phyloP scores from a whole-genome alignment of 345 rosid genomes.

The Mangifera indica region DNA sequence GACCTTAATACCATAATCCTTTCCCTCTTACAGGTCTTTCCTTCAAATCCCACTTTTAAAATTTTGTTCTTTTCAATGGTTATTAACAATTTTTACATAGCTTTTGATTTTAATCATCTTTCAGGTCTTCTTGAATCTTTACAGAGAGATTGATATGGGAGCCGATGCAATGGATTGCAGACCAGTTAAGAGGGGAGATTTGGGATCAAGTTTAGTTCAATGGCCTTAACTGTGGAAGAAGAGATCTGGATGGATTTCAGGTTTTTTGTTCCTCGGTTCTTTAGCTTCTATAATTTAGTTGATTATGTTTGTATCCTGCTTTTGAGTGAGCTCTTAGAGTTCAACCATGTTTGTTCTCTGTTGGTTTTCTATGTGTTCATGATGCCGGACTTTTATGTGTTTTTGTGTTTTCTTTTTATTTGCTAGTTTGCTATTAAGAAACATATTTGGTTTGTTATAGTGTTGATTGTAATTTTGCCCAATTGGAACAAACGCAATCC shows the following conservation, averaged over 20 bases:
- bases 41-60: neutral
- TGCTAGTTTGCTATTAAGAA: slow-evolving; percentile 30
- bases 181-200: slow-evolving; percentile 29
- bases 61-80: neutral
- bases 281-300: slow-evolving; percentile 25
- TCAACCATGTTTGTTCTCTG: slow-evolving; percentile 26
- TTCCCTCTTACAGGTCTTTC: slow-evolving; percentile 45
- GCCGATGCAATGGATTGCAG: slow-evolving; percentile 21
- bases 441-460: slow-evolving; percentile 16
- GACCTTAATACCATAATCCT: slow-evolving; percentile 21
- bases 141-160: slow-evolving; percentile 8
- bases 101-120: slow-evolving; percentile 6
- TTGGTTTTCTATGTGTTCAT: slow-evolving; percentile 26
- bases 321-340: slow-evolving; percentile 36
- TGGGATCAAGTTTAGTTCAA: slow-evolving; percentile 38
- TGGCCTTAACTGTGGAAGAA: slow-evolving; percentile 47
- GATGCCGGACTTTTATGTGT: slow-evolving; percentile 18
- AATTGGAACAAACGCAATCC: slow-evolving; percentile 25
- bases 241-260: slow-evolving; percentile 45
- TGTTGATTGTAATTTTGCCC: slow-evolving; percentile 17
- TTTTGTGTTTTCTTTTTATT: slow-evolving; percentile 14
- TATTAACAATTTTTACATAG: neutral
- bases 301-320: slow-evolving; percentile 21
- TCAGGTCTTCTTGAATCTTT: slow-evolving; percentile 24
- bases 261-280: slow-evolving; percentile 45